Evolutionary conservation across 176 grass and related monocot species (phyloP), one percentile per base, ranked within the genome.

Genomic region (Oryza australiensis): DNA sequence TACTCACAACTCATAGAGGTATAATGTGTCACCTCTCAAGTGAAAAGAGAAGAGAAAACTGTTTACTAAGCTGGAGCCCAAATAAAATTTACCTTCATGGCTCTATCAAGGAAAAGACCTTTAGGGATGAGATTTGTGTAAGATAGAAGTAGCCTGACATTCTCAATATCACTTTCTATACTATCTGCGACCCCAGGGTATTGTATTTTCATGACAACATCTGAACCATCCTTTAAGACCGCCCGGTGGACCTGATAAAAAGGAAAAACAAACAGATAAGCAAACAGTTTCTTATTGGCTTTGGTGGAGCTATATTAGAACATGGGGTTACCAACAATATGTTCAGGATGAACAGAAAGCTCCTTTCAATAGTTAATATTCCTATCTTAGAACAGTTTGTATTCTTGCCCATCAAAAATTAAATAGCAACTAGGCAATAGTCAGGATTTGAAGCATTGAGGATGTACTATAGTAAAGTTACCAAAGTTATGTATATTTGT

Each of bases 71-170:
- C 7, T 60, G 55, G 2, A 60, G n/a, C 7, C 16, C 22, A 45
- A 68, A 45, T 69, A 68, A 68, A 27, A 88, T 26, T 85, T 93
- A 98, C 96, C 96, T 98, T 91, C 29, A 98, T 93, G 82, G 96
- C 96, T 84, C 87, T 88, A 78, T 98, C 96, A 88, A 98, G 93
- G 53, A 95, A 95, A 90, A 98, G 96, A 66, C 96, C 96, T 88
- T 98, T 93, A 77, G 93, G 96, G 68, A 98, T 98, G 79, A 98
- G 88, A 78, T 95, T 98, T 77, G 96, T 98, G 68, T 95, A 98
- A 63, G 90, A 81, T 27, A 95, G 49, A 71, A 95, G 91, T 86
- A 86, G 81, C 75, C 86, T 93, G 29, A 95, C 96, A 93, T 98
- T 98, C 76, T 98, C 90, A 3, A 98, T 87, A 81, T 98, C 96